A percentile compares a stretch with the other conserved stretches of the same genome.
Evolutionary conservation across 1,284 basidiomycete genomes (phyloP).

Genomic region (Microbotryum scabiosae): DNA sequence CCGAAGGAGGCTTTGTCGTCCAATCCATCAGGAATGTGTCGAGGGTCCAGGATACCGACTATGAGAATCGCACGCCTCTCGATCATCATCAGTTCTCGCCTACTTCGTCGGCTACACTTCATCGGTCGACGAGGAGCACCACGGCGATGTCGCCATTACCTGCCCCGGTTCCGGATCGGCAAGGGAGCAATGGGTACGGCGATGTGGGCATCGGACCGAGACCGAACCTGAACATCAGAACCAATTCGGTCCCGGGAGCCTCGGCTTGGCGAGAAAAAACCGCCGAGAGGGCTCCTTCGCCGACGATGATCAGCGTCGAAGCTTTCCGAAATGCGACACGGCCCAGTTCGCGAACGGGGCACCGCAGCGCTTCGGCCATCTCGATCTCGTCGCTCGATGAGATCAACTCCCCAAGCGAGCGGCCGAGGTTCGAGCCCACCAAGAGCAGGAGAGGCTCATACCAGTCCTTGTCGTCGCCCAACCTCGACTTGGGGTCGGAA

Average conservation of each 20-base stretch:
- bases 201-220: too few species aligned
- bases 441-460: slow-evolving; percentile 52
- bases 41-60: slow-evolving; percentile 22
- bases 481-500: neutral
- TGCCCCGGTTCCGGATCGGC: neutral
- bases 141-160: slow-evolving; percentile 5
- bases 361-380: slow-evolving; percentile 5
- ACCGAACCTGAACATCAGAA: too few species aligned
- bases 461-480: slow-evolving; percentile 48
- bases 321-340: slow-evolving; percentile 22
- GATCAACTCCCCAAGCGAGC: slow-evolving; percentile 1
- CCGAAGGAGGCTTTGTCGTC: slow-evolving; percentile 22
- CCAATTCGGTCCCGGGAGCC: too few species aligned
- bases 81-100: slow-evolving; percentile 6
- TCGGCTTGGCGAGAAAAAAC: too few species aligned
- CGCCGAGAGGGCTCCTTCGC: slow-evolving; percentile 17
- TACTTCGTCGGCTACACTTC: neutral
- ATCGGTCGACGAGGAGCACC: slow-evolving; percentile 11
- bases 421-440: slow-evolving; percentile 23
- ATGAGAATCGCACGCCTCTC: too few species aligned
- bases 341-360: slow-evolving; percentile 3
- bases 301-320: slow-evolving; percentile 26
- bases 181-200: neutral
- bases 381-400: slow-evolving; percentile 15
- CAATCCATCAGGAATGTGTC: slow-evolving; percentile 27